Percentiles rank a stretch among this genome's conserved stretches.
phyloP scores from a whole-genome alignment of 257 asterid genomes.

The Forsythia viridissima region DNA sequence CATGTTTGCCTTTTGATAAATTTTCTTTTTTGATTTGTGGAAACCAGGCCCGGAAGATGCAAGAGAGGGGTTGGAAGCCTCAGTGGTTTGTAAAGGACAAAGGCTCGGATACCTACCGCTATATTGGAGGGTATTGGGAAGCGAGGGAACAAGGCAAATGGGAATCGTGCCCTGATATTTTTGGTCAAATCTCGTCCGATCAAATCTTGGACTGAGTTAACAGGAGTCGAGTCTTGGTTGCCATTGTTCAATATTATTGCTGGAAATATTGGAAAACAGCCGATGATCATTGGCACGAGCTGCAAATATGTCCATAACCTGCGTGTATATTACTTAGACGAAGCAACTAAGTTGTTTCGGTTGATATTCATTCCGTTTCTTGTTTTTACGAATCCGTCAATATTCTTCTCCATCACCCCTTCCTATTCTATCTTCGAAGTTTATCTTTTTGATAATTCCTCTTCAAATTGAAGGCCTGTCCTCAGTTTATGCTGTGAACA shows the following conservation, averaged over 20 bases:
- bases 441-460: too few species aligned
- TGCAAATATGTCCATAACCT: conserved; percentile 10
- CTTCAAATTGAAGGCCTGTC: too few species aligned
- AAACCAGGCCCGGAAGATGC: conserved; percentile 86
- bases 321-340: conserved; percentile 17
- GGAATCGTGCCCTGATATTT: conserved; percentile 86
- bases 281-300: conserved; percentile 18
- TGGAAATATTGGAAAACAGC: conserved; percentile 24
- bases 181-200: conserved; percentile 68
- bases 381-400: not conserved
- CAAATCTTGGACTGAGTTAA: conserved; percentile 46
- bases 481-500: not conserved
- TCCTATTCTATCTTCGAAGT: too few species aligned
- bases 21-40: conserved; percentile 13
- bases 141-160: conserved; percentile 78
- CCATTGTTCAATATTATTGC: not conserved
- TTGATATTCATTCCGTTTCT: not conserved
- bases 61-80: conserved; percentile 92
- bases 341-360: conserved; percentile 32
- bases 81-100: conserved; percentile 76
- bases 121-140: conserved; percentile 92
- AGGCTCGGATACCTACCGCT: conserved; percentile 52
- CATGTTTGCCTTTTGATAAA: not conserved
- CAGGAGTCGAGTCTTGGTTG: not conserved
- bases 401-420: not conserved